Base-by-base conservation (phyloP, 2,329 filamentous ascomycete genomes). In the Alternaria viburni region DNA sequence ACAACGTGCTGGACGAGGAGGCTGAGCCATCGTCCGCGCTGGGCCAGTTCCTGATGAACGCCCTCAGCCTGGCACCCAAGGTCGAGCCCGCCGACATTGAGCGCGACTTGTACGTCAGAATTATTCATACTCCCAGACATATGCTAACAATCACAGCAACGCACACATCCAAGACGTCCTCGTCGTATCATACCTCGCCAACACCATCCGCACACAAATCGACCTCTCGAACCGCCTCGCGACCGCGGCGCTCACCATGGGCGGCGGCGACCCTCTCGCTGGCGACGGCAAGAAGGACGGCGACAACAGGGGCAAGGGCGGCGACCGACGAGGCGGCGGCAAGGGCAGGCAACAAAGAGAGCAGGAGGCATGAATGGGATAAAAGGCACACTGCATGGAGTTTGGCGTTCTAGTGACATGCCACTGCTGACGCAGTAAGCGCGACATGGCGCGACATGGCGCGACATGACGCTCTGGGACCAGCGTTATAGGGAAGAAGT, bases 101-200 rank as follows among this genome's bases (percentile, higher is more conserved):
- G 87, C 88, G 91, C 79, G 94, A 98, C 86, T 99, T 99, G 87
- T 89, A 85, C 32, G 32, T 36, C 7, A 36, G 7, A 36, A 36
- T 5, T 1, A 36, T n/a, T 1, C 1, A 36, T n/a, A 9, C 32
- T 36, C 5, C 15, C 32, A n/a, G 15, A 36, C 32, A 36, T n/a
- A 9, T 36, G 78, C 82, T 78, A 80, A 78, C 47, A 52, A 36
- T 43, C 5, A 12, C 77, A 89, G 87, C 89, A 99, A 99, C 89
- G 97, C 97, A 86, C 96, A 99, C 85, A 93, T 99, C 82, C 96
- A 99, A 85, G 96, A 99, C 81, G 94, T 99, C 65, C 90, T 99
- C 71, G 94, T 98, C 81, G 94, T 99, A 75, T 97, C 93, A 72
- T 99, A 99, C 86, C 88, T 99, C 69, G 93, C 96, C 81, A 99